A percentile compares a stretch with the other conserved stretches of the same genome.
Conservation (phyloP, 371 early-diverging fungal species). For the Mucor lusitanicus region DNA sequence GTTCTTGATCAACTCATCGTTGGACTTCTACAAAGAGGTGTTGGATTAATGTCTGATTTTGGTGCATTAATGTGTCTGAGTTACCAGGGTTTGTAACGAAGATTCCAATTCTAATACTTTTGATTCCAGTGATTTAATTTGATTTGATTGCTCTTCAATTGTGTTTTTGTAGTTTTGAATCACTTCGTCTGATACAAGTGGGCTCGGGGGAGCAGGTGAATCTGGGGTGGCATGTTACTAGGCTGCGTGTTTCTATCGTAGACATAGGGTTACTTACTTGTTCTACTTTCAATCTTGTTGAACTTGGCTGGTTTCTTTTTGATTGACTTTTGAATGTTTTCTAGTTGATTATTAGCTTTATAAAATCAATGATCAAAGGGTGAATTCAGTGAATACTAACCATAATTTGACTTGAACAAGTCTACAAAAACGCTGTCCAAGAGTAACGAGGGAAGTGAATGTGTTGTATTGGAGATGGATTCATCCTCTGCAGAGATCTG, state of each 20-base stretch:
- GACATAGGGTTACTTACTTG: background rate
- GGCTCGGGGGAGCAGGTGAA: slow-evolving; percentile 19
- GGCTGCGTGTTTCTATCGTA: background rate
- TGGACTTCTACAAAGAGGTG: slow-evolving; percentile 2
- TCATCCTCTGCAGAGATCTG: slow-evolving; percentile 57
- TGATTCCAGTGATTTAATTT: slow-evolving; percentile 34
- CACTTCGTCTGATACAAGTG: slow-evolving; percentile 27
- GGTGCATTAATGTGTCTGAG: background rate
- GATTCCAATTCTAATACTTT: slow-evolving; percentile 32
- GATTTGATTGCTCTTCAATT: slow-evolving; percentile 46
- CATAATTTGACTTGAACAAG: slow-evolving; percentile 77
- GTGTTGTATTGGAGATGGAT: slow-evolving; percentile 43
- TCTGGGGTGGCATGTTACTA: background rate
- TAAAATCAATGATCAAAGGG: background rate
- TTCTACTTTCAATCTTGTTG: slow-evolving; percentile 17
- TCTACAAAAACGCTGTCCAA: slow-evolving; percentile 86
- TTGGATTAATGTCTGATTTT: background rate
- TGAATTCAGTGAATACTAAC: slow-evolving; percentile 29
- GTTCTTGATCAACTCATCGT: slow-evolving; percentile 4
- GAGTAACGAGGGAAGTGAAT: slow-evolving; percentile 56
- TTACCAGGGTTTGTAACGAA: slow-evolving; percentile 28
- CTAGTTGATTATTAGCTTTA: slow-evolving; percentile 12
- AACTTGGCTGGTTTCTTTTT: slow-evolving; percentile 46
- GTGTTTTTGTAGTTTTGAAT: slow-evolving; percentile 50
- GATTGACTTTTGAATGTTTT: slow-evolving; percentile 38